Base-by-base conservation (phyloP, 495 filamentous ascomycete genomes). In the Pyrenopolyporus hunteri region DNA sequence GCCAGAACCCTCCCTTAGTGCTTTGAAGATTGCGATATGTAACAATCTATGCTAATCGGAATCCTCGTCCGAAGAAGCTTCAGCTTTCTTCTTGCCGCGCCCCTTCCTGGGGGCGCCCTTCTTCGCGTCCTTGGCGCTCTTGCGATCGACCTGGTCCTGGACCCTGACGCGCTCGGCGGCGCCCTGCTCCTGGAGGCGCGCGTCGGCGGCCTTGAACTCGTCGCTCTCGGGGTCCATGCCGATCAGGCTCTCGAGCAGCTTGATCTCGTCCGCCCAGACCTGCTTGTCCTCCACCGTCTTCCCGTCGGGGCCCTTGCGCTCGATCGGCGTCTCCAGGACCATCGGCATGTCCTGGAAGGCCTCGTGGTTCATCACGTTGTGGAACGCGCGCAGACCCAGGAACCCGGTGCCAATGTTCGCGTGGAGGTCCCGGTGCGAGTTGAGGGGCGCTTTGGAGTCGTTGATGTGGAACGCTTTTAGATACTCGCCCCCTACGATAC, bases 361-460 rank as follows among this genome's bases (percentile, higher is more conserved):
- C 28, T 74, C 77, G 72, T 91, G 86, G 72, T 98, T 98, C 80
- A 97, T 87, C 28, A 98, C 78, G 66, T 90, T 91, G 70, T 93
- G 89, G 67, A 98, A 98, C 1, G 92, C 89, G 25, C 90, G 84
- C 6, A 98, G 78, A 1, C 94, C 94, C 0, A 98, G 76, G 72
- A 93, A 98, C 0, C 94, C 94, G 0, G 89, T 90, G 3, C 94
- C 94, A 57, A 98, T 97, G 68, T 96, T 97, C 25, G 91, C 88
- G 73, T 98, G 94, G 7, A 97, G 70, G 69, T 98, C 94, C 17
- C 91, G 82, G 48, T 89, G 82, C 7, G 88, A 90, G 3, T 71
- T 81, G 20, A 94, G 76, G 0, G 93, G 92, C 1, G 92, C 90
- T 73, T 97, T 97, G 70, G 87, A 91, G 72, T 98, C 94, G 68